phyloP scores from a whole-genome alignment of 2,329 filamentous ascomycete genomes.

The Phyllosticta ampelicida region DNA sequence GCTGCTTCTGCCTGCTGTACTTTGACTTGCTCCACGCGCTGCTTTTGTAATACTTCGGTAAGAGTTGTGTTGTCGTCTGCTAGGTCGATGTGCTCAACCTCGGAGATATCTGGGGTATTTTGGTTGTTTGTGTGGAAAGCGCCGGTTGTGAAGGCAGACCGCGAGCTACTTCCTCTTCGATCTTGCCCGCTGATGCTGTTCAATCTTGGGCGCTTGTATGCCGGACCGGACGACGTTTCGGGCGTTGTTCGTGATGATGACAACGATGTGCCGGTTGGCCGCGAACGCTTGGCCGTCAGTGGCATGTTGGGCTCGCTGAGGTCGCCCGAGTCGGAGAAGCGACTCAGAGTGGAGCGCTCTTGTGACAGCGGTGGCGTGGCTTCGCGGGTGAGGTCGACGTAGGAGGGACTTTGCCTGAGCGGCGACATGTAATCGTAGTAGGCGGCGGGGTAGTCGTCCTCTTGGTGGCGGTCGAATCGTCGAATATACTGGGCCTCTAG shows the following conservation, averaged over 20 bases:
- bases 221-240: constrained; percentile 17
- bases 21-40: constrained; percentile 41
- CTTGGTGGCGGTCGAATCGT: neutral
- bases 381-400: constrained; percentile 23
- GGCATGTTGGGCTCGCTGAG: neutral
- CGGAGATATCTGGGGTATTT: constrained; percentile 3
- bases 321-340: neutral
- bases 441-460: neutral
- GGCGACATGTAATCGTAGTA: neutral
- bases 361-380: constrained; percentile 6
- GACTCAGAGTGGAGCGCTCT: constrained; percentile 5
- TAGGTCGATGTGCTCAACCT: constrained; percentile 42
- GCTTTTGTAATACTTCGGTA: constrained; percentile 39
- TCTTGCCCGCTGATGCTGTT: constrained; percentile 11
- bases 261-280: neutral
- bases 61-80: constrained; percentile 32
- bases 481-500: neutral
- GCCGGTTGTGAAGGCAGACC: neutral
- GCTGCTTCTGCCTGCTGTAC: constrained; percentile 26
- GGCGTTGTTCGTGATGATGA: constrained; percentile 13
- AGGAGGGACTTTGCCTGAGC: constrained; percentile 16
- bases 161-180: neutral
- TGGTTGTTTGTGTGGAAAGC: constrained; percentile 5
- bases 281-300: neutral
- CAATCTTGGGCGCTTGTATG: constrained; percentile 21